A percentile compares a stretch with the other conserved stretches of the same genome.
Evolutionary conservation across 164 flowering plant species (phyloP).

Genomic region (Vitis labrusca): DNA sequence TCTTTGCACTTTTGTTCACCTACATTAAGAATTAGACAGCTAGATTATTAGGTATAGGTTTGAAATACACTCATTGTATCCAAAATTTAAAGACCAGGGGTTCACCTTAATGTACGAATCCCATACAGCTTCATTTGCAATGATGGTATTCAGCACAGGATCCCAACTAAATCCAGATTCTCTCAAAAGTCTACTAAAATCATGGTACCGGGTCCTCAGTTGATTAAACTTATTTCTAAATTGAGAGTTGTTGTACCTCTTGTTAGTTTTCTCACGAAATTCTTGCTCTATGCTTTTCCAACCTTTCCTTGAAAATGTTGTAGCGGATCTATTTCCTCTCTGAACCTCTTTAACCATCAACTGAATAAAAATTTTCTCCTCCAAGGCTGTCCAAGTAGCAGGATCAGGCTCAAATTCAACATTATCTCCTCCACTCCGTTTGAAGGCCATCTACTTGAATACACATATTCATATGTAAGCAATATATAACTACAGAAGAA

Average conservation of each 20-base stretch:
- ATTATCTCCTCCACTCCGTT: slow-evolving; percentile 9
- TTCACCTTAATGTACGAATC: slow-evolving; percentile 6
- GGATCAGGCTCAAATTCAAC: slow-evolving; percentile 7
- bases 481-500: background rate
- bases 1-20: slow-evolving; percentile 12
- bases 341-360: slow-evolving; percentile 13
- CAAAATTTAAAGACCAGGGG: background rate
- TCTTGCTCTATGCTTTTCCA: slow-evolving; percentile 15
- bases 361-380: slow-evolving; percentile 12
- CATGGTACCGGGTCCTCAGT: slow-evolving; percentile 11
- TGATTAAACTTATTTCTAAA: slow-evolving; percentile 16
- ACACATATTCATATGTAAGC: background rate
- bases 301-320: slow-evolving; percentile 12
- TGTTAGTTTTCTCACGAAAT: slow-evolving; percentile 9
- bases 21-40: background rate
- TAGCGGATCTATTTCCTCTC: slow-evolving; percentile 10
- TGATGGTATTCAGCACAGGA: slow-evolving; percentile 8
- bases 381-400: slow-evolving; percentile 16
- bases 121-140: slow-evolving; percentile 9
- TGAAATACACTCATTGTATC: background rate
- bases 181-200: slow-evolving; percentile 9
- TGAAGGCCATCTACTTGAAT: slow-evolving; percentile 6
- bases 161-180: slow-evolving; percentile 10
- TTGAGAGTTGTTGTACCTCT: slow-evolving; percentile 12
- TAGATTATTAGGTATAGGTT: background rate